Evolutionary conservation across 352 stramenopile genomes (phyloP).

Genomic region (Globisporangium mamillatum): DNA sequence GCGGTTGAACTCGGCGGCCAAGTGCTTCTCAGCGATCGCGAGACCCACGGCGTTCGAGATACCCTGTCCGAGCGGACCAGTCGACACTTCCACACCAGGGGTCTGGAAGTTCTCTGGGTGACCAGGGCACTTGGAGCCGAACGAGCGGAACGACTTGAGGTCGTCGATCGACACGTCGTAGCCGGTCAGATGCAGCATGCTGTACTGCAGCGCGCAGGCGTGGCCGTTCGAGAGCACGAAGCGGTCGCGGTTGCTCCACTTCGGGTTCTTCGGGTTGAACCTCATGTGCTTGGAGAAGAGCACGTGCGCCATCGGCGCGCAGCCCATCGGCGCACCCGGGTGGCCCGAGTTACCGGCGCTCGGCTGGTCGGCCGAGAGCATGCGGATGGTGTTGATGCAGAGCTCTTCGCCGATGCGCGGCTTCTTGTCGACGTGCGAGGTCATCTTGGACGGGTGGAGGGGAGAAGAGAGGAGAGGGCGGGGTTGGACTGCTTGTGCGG

Average conservation of each 20-base stretch:
- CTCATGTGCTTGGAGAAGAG: constrained; percentile 93
- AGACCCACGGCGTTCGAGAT: constrained; percentile 99
- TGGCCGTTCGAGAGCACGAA: constrained; percentile 99
- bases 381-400: constrained; percentile 98
- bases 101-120: constrained; percentile 98
- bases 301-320: constrained; percentile 97
- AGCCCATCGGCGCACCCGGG: constrained; percentile 98
- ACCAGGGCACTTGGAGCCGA: constrained; percentile 94
- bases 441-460: constrained; percentile 36
- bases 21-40: constrained; percentile 96
- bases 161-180: constrained; percentile 96
- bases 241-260: constrained; percentile 96
- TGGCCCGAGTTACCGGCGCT: constrained; percentile 97
- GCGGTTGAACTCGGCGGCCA: constrained; percentile 98
- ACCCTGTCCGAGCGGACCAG: constrained; percentile 96
- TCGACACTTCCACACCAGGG: constrained; percentile 95
- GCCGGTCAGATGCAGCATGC: constrained; percentile 98
- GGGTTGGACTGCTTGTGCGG: constrained; percentile 28
- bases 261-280: constrained; percentile 85
- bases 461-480: constrained; percentile 3
- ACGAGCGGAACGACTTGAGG: constrained; percentile 96
- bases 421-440: constrained; percentile 82
- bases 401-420: constrained; percentile 74
- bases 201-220: constrained; percentile 98
- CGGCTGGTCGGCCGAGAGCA: constrained; percentile 97